These are phyloP conservation scores for Saccharomycopsis guyanensis DNA, from an alignment of 805 yeast species.

Conservation along the genomic window DNA sequence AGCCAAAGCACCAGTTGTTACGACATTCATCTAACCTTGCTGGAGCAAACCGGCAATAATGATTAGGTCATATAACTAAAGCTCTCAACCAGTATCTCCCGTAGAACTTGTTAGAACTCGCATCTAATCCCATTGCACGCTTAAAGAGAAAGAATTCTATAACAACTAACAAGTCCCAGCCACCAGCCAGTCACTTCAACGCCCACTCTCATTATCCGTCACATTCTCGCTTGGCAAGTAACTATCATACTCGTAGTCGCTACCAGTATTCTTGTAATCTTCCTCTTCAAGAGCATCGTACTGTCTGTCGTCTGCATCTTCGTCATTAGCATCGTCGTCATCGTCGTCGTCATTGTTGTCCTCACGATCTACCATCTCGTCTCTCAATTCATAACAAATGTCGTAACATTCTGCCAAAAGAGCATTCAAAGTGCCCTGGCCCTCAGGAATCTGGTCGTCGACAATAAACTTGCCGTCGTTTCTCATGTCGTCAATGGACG, in stretches of 20 bases:
- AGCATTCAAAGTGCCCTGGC: slow-evolving; percentile 93
- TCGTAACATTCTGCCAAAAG: slow-evolving; percentile 91
- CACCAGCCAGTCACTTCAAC: too few species aligned
- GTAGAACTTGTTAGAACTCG: too few species aligned
- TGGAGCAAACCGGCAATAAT: too few species aligned
- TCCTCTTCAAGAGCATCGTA: slow-evolving; percentile 21
- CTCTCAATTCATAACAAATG: slow-evolving; percentile 82
- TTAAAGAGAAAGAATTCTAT: too few species aligned
- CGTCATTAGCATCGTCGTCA: slow-evolving; percentile 21
- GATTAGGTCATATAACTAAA: too few species aligned
- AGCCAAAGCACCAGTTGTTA: too few species aligned
- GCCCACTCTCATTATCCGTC: slow-evolving; percentile 17
- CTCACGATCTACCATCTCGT: slow-evolving; percentile 34
- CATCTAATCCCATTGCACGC: too few species aligned
- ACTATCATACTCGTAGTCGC: slow-evolving; percentile 21
- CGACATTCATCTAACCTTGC: too few species aligned
- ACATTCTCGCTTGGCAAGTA: slow-evolving; percentile 22
- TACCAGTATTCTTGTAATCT: slow-evolving; percentile 18
- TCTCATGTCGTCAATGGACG: slow-evolving; percentile 79
- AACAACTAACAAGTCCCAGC: too few species aligned
- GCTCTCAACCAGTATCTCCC: too few species aligned
- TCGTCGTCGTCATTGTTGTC: slow-evolving; percentile 16
- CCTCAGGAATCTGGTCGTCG: slow-evolving; percentile 89
- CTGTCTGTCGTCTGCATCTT: slow-evolving; percentile 17
- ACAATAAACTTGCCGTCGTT: slow-evolving; percentile 88